These are phyloP conservation scores for Hypericum androsaemum DNA, from an alignment of 345 rosid species.

Conservation along the genomic window DNA sequence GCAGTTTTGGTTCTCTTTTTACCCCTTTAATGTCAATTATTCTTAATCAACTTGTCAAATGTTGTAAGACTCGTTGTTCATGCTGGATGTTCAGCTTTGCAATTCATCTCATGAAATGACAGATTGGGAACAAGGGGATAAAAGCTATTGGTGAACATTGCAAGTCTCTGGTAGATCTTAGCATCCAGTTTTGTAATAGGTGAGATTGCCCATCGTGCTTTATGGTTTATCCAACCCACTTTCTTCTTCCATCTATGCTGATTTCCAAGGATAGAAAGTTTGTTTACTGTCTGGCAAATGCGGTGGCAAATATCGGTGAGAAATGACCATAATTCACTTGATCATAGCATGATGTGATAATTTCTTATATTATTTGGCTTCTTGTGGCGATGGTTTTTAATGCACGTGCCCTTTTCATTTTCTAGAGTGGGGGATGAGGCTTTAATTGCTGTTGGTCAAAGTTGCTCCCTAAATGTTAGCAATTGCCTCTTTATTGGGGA, in stretches of 20 bases:
- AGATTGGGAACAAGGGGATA: conserved; percentile 82
- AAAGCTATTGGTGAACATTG: conserved; percentile 69
- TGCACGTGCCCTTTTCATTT: not conserved
- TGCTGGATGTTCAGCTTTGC: not conserved
- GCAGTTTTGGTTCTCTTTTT: not conserved
- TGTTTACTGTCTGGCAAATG: too few relatives aligned
- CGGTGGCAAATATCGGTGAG: too few relatives aligned
- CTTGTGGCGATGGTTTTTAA: too few relatives aligned
- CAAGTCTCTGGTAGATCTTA: conserved; percentile 65
- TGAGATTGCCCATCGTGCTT: conserved; percentile 11
- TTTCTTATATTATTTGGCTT: too few relatives aligned
- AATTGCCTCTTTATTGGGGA: conserved; percentile 80
- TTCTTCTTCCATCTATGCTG: too few relatives aligned
- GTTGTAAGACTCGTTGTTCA: too few relatives aligned
- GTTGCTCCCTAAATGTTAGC: conserved; percentile 73
- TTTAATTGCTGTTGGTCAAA: conserved; percentile 59
- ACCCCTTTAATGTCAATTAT: not conserved
- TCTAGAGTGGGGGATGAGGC: conserved; percentile 76
- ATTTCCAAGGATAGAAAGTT: too few relatives aligned
- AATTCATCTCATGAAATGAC: not conserved
- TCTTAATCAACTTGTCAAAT: too few relatives aligned
- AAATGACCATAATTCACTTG: not conserved
- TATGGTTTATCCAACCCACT: too few relatives aligned
- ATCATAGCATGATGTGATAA: too few relatives aligned
- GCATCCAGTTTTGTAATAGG: conserved; percentile 85